Percentiles rank a stretch among this genome's conserved stretches.
Conservation (phyloP, 2,329 filamentous ascomycete genomes). For the Lasiodiplodia hormozganensis region DNA sequence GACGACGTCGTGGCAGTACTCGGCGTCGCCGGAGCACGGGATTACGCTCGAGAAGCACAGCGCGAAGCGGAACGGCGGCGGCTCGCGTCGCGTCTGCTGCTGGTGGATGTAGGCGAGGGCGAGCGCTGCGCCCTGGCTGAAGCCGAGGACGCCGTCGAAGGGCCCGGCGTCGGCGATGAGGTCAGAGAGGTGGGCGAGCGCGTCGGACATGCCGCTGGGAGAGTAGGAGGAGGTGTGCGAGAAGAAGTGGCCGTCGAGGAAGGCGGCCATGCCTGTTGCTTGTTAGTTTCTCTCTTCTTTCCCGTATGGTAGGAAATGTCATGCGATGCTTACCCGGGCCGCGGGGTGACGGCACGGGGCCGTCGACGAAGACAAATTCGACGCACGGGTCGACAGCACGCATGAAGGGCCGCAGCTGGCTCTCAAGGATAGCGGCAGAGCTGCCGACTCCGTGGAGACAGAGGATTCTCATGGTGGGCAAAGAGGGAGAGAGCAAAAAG, state of each 20-base stretch:
- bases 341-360: neutral
- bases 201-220: slow-evolving; percentile 1
- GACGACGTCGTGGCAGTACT: slow-evolving; percentile 2
- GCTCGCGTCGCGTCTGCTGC: slow-evolving; percentile 1
- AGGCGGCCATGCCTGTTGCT: slow-evolving; percentile 9
- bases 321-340: too few relatives aligned
- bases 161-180: slow-evolving; percentile 3
- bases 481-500: too few relatives aligned
- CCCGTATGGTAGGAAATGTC: too few relatives aligned
- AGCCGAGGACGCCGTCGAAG: slow-evolving; percentile 11
- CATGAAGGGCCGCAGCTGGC: slow-evolving; percentile 20
- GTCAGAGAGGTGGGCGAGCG: slow-evolving; percentile 8
- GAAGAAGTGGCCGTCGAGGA: slow-evolving; percentile 23
- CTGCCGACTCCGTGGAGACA: slow-evolving; percentile 26
- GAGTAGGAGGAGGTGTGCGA: slow-evolving; percentile 23
- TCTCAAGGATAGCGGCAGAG: slow-evolving; percentile 22
- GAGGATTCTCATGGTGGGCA: slow-evolving; percentile 20
- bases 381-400: slow-evolving; percentile 9
- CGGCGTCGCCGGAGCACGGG: slow-evolving; percentile 10
- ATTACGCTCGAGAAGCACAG: slow-evolving; percentile 20
- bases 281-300: neutral
- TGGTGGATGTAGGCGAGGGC: slow-evolving; percentile 19
- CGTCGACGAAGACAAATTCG: slow-evolving; percentile 27
- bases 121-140: slow-evolving; percentile 6
- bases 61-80: slow-evolving; percentile 19